Evolutionary conservation across 768 basidiomycete species (phyloP), one percentile per base, ranked within the genome.

Genomic region (Hypholoma sublateritium): DNA sequence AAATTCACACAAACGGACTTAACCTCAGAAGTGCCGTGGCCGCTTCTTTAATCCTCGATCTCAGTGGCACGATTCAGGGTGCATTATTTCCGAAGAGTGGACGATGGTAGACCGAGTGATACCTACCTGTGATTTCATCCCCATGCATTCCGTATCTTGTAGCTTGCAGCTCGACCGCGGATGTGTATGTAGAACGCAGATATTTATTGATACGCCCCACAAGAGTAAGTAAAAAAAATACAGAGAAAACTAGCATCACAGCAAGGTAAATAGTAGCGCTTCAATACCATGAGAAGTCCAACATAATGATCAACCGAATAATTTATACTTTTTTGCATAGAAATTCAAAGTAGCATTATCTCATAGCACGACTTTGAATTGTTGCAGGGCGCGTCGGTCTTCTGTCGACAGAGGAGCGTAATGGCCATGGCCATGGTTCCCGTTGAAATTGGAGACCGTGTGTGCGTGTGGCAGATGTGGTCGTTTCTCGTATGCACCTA

Each of bases 341-440:
- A 56, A 51, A 57, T 13, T 42, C 50, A 48, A 28, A 32, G 17
- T 51, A 43, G 42, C 36, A 25, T 57, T 25, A 19, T 24, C 24
- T 71, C 69, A 85, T 50, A 84, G 67, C 22, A 77, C 75, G 43
- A 85, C 77, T 43, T 80, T 80, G 64, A 87, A 80, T 44, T 81
- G 80, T 59, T 77, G 77, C 53, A 87, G 66, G n/a, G 77, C 81
- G 53, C 83, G 76, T 55, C 77, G 79, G 67, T 87, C 85, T 65
- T 87, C 85, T 45, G 79, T 72, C 9, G 83, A 84, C 48, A 73
- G 74, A 59, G 71, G 75, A 32, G 73, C 74, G 70, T 76, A 78
- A 5, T 66, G 61, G 3, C 49, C 50, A 22, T 65, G 63, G 5
- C 16, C 39, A 16, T 59, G 56, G 35, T 59, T 59, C 53, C 61